Evolutionary conservation across 495 filamentous ascomycete genomes (phyloP), one percentile per base, ranked within the genome.

Genomic region (Penicillium silybi): DNA sequence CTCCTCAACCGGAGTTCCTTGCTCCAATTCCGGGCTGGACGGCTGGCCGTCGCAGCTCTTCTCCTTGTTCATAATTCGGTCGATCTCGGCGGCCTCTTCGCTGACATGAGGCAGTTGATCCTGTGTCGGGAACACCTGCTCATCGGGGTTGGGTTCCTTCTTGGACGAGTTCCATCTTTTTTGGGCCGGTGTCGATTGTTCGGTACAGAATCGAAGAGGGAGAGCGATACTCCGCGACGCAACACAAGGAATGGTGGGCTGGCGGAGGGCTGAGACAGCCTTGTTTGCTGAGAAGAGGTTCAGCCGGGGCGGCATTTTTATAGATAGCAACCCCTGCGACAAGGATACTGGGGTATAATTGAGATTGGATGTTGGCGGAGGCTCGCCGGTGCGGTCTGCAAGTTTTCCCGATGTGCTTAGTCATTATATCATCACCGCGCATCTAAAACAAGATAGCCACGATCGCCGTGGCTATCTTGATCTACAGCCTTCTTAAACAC

Each of bases 1-100:
- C 69, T 88, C 85, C 61, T 79, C 69, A 54, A 87, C 74, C 3
- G 80, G 82, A 27, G 83, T 82, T 8, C 85, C 84, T 60, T 87
- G 84, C 41, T 81, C 76, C 41, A 87, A 56, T 51, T 88, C 84
- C 7, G 84, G 85, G 49, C 73, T 72, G 34, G 85, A 75, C 23
- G 69, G 64, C 22, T 60, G 53, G 41, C 64, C 69, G 48, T 75
- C 72, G 48, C 70, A 77, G 43, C 65, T 68, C 60, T 72, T 73
- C 27, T 71, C 66, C 46, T 66, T 66, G 37, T 56, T 41, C 53
- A 74, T 83, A 25, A 83, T 77, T 39, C 75, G 71, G 9, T 71
- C 73, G 23, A 78, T 74, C 52, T 78, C 75, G 38, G 79, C 78
- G 18, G 85, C 85, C 56, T 88, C 84, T 63, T 88, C 80, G 54